phyloP scores from a whole-genome alignment of 2,329 filamentous ascomycete genomes.

The Aspergillus ruber region DNA sequence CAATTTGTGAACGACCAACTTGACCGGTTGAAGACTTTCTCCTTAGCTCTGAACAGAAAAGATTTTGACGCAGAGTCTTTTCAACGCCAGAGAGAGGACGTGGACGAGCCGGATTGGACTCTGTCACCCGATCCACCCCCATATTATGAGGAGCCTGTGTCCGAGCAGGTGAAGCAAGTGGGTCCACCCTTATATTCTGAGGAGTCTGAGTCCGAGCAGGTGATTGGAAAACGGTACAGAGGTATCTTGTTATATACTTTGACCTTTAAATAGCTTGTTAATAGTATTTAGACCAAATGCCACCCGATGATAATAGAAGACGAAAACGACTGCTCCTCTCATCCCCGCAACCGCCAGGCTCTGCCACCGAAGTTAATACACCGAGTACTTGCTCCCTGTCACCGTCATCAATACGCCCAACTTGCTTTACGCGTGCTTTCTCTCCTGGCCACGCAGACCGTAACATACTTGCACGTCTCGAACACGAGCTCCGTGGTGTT shows the following conservation, averaged over 20 bases:
- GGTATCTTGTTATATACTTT: too few relatives aligned
- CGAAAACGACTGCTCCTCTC: constrained; percentile 10
- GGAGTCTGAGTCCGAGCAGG: too few relatives aligned
- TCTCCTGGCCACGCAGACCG: constrained; percentile 6
- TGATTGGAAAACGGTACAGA: too few relatives aligned
- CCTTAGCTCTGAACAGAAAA: constrained; percentile 1
- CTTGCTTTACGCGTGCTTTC: constrained; percentile 9
- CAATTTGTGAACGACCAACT: constrained; percentile 12
- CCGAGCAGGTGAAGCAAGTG: too few relatives aligned
- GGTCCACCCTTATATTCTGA: too few relatives aligned
- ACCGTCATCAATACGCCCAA: constrained; percentile 1
- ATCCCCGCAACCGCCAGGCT: constrained; percentile 8
- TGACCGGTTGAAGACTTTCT: constrained; percentile 9
- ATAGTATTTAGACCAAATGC: too few relatives aligned
- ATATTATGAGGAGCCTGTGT: too few relatives aligned
- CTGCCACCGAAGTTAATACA: constrained; percentile 15
- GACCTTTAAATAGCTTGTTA: too few relatives aligned
- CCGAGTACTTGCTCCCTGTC: background rate
- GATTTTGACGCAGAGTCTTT: too few relatives aligned
- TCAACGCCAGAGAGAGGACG: too few relatives aligned
- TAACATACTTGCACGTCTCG: constrained; percentile 8
- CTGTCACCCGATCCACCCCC: too few relatives aligned
- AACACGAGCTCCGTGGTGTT: constrained; percentile 10
- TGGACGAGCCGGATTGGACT: too few relatives aligned
- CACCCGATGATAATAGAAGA: constrained; percentile 2